These are phyloP conservation scores for Trifolium fragiferum DNA, from an alignment of 306 rosid genomes.

Conservation along the genomic window DNA sequence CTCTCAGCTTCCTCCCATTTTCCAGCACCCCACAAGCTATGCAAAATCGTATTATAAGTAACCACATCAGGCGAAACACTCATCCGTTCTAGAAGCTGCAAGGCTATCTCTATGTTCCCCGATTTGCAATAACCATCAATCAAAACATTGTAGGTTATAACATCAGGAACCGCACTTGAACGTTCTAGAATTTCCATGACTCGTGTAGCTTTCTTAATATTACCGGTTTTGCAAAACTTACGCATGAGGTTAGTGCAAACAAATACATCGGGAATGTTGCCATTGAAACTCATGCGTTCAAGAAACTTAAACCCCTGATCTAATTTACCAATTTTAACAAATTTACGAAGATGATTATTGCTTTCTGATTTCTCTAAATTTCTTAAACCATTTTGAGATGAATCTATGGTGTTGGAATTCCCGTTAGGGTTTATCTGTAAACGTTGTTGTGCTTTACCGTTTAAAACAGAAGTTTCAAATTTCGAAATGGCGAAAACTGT, in stretches of 20 bases:
- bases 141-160: slow-evolving; percentile 81
- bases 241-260: slow-evolving; percentile 85
- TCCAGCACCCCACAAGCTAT: slow-evolving; percentile 89
- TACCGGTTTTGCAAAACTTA: slow-evolving; percentile 68
- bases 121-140: slow-evolving; percentile 82
- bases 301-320: slow-evolving; percentile 71
- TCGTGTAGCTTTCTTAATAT: slow-evolving; percentile 70
- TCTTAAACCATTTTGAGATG: slow-evolving; percentile 39
- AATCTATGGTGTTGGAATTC: slow-evolving; percentile 43
- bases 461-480: slow-evolving; percentile 54
- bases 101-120: slow-evolving; percentile 79
- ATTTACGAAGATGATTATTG: slow-evolving; percentile 57
- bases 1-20: slow-evolving; percentile 96
- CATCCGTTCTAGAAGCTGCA: slow-evolving; percentile 80
- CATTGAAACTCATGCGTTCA: slow-evolving; percentile 63
- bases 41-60: slow-evolving; percentile 81
- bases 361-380: slow-evolving; percentile 60
- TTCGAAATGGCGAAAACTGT: slow-evolving; percentile 57
- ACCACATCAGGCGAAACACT: slow-evolving; percentile 88
- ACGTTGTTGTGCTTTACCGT: slow-evolving; percentile 58
- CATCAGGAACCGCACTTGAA: slow-evolving; percentile 84
- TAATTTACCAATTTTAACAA: slow-evolving; percentile 75
- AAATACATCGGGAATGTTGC: slow-evolving; percentile 77
- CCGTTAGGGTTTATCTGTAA: slow-evolving; percentile 41
- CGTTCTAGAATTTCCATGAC: slow-evolving; percentile 75